Evolutionary conservation across 805 yeast species (phyloP).

Genomic region (Candida palmyrensis): DNA sequence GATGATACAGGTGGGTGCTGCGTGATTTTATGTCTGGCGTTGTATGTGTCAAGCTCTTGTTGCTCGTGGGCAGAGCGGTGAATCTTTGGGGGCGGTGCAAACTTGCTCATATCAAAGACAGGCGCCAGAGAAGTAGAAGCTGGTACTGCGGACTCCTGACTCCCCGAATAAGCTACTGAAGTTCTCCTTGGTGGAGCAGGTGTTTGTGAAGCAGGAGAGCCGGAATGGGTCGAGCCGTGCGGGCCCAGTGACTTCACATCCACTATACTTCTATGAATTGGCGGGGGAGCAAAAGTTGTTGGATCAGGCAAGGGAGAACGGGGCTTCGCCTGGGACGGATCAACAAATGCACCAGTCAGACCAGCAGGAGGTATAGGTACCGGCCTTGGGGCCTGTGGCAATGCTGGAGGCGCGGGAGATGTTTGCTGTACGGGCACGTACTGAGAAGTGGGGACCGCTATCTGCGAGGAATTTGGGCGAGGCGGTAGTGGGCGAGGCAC

Average conservation of each 20-base stretch:
- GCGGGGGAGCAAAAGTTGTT: constrained; percentile 37
- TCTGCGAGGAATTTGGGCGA: constrained; percentile 6
- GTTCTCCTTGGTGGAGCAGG: constrained; percentile 13
- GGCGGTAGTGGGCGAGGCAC: constrained; percentile 9
- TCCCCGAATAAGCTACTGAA: constrained; percentile 1
- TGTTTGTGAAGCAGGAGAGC: constrained; percentile 6
- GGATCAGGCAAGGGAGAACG: constrained; percentile 29
- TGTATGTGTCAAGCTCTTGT: neutral
- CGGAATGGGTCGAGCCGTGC: constrained; percentile 1
- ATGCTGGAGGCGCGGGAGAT: constrained; percentile 1
- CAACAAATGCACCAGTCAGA: constrained; percentile 1
- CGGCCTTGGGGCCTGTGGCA: neutral
- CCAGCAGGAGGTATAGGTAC: neutral
- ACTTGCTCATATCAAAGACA: constrained; percentile 1
- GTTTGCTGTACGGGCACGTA: constrained; percentile 1
- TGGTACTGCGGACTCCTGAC: too few species aligned
- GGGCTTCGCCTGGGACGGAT: constrained; percentile 10
- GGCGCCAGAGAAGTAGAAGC: too few species aligned
- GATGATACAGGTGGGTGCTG: too few species aligned
- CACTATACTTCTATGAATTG: constrained; percentile 31
- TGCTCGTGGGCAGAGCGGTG: constrained; percentile 1
- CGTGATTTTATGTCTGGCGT: too few species aligned
- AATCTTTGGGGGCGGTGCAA: constrained; percentile 8
- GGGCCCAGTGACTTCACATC: too few species aligned
- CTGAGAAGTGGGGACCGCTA: too few species aligned